Percentiles rank a stretch among this genome's conserved stretches.
Conservation (phyloP, 345 rosid genomes). For the Rhizophora apiculata region DNA sequence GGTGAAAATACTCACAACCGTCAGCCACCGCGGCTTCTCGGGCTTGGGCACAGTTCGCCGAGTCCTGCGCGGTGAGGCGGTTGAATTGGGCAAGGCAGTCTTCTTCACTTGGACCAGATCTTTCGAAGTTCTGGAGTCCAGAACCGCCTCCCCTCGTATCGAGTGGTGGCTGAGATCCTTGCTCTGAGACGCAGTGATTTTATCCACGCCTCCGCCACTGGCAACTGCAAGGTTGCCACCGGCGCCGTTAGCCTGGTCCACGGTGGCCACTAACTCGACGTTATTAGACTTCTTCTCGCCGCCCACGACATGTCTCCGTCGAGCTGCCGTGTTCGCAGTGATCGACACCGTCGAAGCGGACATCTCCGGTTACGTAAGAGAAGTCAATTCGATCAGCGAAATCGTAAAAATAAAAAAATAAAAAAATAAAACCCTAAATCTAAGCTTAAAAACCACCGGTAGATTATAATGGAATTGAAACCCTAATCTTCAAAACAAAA, state of each 20-base stretch:
- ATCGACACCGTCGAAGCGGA: slow-evolving; percentile 86
- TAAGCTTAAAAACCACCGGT: too few relatives aligned
- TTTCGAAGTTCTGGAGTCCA: slow-evolving; percentile 35
- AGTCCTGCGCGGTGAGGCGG: slow-evolving; percentile 59
- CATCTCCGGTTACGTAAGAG: slow-evolving; percentile 28
- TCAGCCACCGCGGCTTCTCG: slow-evolving; percentile 67
- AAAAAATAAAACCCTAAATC: too few relatives aligned
- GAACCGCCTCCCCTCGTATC: slow-evolving; percentile 48
- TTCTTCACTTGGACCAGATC: slow-evolving; percentile 50
- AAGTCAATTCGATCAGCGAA: too few relatives aligned
- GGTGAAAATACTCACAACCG: slow-evolving; percentile 51
- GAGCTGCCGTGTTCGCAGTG: slow-evolving; percentile 55
- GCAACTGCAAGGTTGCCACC: slow-evolving; percentile 19
- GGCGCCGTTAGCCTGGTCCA: slow-evolving; percentile 38
- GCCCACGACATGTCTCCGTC: slow-evolving; percentile 57
- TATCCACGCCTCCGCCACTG: background rate
- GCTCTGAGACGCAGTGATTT: slow-evolving; percentile 27
- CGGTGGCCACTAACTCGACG: slow-evolving; percentile 41
- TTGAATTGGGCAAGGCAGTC: slow-evolving; percentile 34
- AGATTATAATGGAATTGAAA: too few relatives aligned
- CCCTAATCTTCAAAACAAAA: too few relatives aligned
- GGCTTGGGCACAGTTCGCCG: slow-evolving; percentile 42
- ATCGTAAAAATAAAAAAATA: too few relatives aligned
- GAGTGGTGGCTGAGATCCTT: slow-evolving; percentile 69
- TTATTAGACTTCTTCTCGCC: slow-evolving; percentile 53